Evolutionary conservation across 2,329 filamentous ascomycete species (phyloP).

Genomic region (Penicillium sp.): DNA sequence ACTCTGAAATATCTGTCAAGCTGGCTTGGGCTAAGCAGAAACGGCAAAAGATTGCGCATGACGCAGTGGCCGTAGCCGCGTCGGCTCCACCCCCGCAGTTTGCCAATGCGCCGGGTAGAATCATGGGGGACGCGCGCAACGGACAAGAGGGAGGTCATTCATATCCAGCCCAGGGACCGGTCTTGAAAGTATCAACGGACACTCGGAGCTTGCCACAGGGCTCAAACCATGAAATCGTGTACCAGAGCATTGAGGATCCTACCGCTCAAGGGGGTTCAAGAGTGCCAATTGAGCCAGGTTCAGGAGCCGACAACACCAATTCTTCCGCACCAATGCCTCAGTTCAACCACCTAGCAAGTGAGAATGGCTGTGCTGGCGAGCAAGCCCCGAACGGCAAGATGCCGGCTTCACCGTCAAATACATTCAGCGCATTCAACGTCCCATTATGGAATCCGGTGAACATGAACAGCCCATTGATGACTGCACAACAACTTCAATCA

Average conservation of each 20-base stretch:
- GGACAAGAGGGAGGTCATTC: neutral
- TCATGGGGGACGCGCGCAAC: slow-evolving; percentile 4
- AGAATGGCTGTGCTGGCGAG: neutral
- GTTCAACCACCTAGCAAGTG: neutral
- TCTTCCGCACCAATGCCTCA: neutral
- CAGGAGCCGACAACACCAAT: neutral
- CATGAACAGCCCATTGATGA: neutral
- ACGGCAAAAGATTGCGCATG: slow-evolving; percentile 18
- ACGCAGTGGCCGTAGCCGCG: slow-evolving; percentile 5
- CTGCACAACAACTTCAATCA: neutral
- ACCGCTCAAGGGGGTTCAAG: neutral
- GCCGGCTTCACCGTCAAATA: neutral
- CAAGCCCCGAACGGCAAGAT: neutral
- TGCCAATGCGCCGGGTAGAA: slow-evolving; percentile 8
- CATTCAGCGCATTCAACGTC: slow-evolving; percentile 14
- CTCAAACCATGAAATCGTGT: neutral
- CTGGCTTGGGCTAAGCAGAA: slow-evolving; percentile 20
- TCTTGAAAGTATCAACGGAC: neutral
- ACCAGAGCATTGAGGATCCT: neutral
- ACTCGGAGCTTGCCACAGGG: neutral
- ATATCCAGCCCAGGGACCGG: neutral
- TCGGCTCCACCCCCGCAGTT: slow-evolving; percentile 5
- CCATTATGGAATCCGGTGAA: slow-evolving; percentile 7
- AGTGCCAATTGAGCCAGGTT: neutral
- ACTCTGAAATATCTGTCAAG: slow-evolving; percentile 10